Evolutionary conservation across 2,329 filamentous ascomycete species (phyloP).

Genomic region (Microsporum audouinii): DNA sequence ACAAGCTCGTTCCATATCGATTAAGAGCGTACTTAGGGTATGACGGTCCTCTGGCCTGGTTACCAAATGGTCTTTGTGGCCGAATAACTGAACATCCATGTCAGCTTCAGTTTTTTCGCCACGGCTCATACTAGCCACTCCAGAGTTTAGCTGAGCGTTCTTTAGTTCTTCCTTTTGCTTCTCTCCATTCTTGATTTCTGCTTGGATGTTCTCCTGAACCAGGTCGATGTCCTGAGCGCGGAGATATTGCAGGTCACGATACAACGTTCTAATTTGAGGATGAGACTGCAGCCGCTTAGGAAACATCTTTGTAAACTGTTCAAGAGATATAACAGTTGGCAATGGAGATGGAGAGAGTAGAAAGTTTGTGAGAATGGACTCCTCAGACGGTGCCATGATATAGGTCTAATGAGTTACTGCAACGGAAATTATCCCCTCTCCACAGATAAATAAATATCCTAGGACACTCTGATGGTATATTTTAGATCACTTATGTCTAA

Average conservation of each 20-base stretch:
- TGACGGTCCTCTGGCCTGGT: conserved; percentile 40
- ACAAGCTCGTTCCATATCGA: conserved; percentile 57
- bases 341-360: conserved; percentile 65
- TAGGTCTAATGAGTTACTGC: not conserved
- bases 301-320: conserved; percentile 66
- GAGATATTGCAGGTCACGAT: conserved; percentile 67
- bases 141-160: conserved; percentile 22
- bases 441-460: not conserved
- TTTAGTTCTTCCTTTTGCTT: conserved; percentile 30
- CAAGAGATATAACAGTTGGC: conserved; percentile 59
- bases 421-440: not conserved
- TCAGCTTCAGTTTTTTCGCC: conserved; percentile 31
- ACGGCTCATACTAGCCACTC: conserved; percentile 24
- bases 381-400: conserved; percentile 62
- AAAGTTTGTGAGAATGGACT: conserved; percentile 63
- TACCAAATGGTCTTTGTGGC: conserved; percentile 32
- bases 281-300: conserved; percentile 55
- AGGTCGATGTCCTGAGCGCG: conserved; percentile 57
- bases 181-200: conserved; percentile 27
- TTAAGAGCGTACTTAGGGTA: conserved; percentile 52
- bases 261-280: conserved; percentile 58
- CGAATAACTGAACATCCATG: conserved; percentile 50
- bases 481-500: not conserved
- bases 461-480: not conserved
- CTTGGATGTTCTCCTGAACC: conserved; percentile 46